Percentiles rank a stretch among this genome's conserved stretches.
phyloP scores from a whole-genome alignment of 441 rosid genomes.

The Mallotus japonicus region DNA sequence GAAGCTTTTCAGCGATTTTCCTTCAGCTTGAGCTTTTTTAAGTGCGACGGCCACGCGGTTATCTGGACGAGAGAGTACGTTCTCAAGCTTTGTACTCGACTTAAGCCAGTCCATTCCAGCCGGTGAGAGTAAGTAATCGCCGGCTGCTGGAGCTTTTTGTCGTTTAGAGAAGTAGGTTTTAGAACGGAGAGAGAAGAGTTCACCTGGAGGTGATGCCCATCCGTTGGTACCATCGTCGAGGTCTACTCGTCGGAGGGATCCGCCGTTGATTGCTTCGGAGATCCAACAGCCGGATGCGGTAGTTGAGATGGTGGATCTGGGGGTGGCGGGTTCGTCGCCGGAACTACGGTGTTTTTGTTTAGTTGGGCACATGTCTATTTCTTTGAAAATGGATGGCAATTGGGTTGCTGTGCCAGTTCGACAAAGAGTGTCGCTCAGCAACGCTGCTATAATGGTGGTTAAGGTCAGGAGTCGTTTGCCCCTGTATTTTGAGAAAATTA shows the following conservation, averaged over 20 bases:
- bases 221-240: constrained; percentile 64
- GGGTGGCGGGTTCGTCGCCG: constrained; percentile 23
- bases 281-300: constrained; percentile 49
- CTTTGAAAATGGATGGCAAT: no score
- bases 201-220: constrained; percentile 86
- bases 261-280: constrained; percentile 55
- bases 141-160: constrained; percentile 63
- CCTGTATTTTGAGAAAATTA: neutral
- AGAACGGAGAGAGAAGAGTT: constrained; percentile 72
- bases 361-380: constrained; percentile 41
- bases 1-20: constrained; percentile 57
- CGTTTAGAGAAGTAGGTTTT: constrained; percentile 47
- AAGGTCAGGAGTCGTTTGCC: neutral
- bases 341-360: constrained; percentile 38
- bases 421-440: no score
- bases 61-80: constrained; percentile 70
- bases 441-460: neutral
- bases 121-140: constrained; percentile 73
- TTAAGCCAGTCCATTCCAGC: constrained; percentile 90
- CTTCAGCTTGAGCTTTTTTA: constrained; percentile 43
- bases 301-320: constrained; percentile 27
- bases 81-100: constrained; percentile 52
- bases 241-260: constrained; percentile 58
- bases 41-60: constrained; percentile 71
- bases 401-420: neutral